Percentiles rank a stretch among this genome's conserved stretches.
Evolutionary conservation across 257 asterid genomes (phyloP).

Genomic region (Jaltomata sinuosa): DNA sequence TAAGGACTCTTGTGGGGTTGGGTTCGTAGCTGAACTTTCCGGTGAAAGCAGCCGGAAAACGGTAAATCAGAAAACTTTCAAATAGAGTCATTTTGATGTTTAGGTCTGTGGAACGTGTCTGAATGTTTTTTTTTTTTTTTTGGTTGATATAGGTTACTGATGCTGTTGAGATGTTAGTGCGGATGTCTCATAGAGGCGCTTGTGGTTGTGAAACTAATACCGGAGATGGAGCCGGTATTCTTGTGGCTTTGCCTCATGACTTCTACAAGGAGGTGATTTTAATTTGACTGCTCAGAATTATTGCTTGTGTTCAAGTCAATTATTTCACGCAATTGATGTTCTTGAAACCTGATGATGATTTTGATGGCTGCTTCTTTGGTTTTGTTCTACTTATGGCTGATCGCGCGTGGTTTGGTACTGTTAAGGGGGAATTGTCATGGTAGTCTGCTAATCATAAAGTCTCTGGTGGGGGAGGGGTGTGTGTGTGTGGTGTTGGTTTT

Average conservation of each 20-base stretch:
- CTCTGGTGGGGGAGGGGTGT: too few species aligned
- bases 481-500: too few species aligned
- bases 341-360: background rate
- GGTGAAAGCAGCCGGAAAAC: conserved; percentile 95
- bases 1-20: conserved; percentile 98
- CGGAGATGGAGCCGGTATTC: conserved; percentile 99
- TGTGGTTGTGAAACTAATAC: conserved; percentile 98
- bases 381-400: background rate
- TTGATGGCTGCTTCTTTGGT: background rate
- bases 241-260: conserved; percentile 85
- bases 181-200: conserved; percentile 98
- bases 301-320: background rate
- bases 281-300: background rate
- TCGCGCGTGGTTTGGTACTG: background rate
- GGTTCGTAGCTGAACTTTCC: conserved; percentile 95
- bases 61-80: conserved; percentile 20
- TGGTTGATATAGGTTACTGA: conserved; percentile 58
- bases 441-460: background rate
- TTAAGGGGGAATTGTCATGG: background rate
- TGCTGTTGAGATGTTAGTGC: conserved; percentile 90
- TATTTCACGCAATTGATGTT: background rate
- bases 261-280: conserved; percentile 75
- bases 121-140: background rate
- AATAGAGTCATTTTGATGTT: background rate
- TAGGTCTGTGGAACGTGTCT: background rate